A percentile compares a stretch with the other conserved stretches of the same genome.
Evolutionary conservation across 768 basidiomycete genomes (phyloP).

Genomic region (Leccinum obscurum): DNA sequence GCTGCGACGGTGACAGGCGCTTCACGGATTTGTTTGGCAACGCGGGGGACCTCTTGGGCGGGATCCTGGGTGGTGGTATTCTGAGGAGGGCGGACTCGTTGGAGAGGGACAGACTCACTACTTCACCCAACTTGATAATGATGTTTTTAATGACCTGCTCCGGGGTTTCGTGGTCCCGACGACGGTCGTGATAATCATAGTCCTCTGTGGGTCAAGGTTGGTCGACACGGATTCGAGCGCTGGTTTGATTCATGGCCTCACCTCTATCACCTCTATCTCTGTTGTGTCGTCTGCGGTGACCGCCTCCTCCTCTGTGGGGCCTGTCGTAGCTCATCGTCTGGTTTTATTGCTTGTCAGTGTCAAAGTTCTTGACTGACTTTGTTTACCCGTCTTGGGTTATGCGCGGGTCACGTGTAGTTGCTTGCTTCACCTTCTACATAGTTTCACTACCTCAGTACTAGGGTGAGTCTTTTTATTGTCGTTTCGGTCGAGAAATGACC

Average conservation of each 20-base stretch:
- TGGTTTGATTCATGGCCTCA: neutral
- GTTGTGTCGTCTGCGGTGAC: constrained; percentile 47
- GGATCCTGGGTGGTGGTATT: constrained; percentile 51
- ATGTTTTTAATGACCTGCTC: constrained; percentile 67
- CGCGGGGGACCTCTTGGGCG: constrained; percentile 62
- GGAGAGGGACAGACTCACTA: constrained; percentile 50
- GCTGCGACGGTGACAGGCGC: constrained; percentile 57
- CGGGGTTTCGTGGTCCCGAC: constrained; percentile 69
- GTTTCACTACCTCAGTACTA: too few relatives aligned
- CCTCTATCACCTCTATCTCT: constrained; percentile 49
- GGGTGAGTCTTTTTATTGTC: constrained; percentile 16
- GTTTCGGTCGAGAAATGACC: neutral
- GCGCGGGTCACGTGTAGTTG: constrained; percentile 24
- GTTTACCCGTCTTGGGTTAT: too few relatives aligned
- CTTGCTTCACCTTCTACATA: neutral
- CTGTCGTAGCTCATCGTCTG: constrained; percentile 58
- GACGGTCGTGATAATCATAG: constrained; percentile 57
- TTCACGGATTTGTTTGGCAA: constrained; percentile 67
- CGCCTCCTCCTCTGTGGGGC: constrained; percentile 43
- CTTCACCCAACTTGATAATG: constrained; percentile 78
- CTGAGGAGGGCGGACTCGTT: neutral
- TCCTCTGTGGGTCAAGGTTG: constrained; percentile 47
- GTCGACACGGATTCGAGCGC: neutral
- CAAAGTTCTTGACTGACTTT: too few relatives aligned
- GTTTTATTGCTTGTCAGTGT: constrained; percentile 10